phyloP scores from a whole-genome alignment of 192 early-diverging fungal genomes.

The Chytriomyces sp. region DNA sequence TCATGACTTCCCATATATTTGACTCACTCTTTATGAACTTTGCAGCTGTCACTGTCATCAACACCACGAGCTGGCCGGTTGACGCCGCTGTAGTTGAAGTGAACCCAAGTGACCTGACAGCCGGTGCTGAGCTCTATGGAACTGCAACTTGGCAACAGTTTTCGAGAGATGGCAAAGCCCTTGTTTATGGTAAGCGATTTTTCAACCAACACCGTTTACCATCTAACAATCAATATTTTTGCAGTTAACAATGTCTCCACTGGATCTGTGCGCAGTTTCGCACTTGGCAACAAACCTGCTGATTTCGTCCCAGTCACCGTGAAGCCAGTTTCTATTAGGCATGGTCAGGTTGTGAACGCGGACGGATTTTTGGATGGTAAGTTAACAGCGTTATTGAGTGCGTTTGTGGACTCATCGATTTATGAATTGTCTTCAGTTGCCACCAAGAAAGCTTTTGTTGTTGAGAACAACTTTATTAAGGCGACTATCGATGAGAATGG shows the following conservation, averaged over 20 bases:
- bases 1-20: background rate
- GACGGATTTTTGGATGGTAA: conserved; percentile 21
- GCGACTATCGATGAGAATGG: conserved; percentile 77
- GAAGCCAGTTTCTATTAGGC: background rate
- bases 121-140: conserved; percentile 12
- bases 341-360: conserved; percentile 5
- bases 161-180: conserved; percentile 27
- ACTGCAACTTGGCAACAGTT: conserved; percentile 29
- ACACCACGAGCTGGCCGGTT: conserved; percentile 47
- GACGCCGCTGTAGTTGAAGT: conserved; percentile 36
- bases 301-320: conserved; percentile 39
- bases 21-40: background rate
- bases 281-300: conserved; percentile 34
- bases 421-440: background rate
- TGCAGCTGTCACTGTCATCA: conserved; percentile 42
- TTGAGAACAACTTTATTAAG: conserved; percentile 79
- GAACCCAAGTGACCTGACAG: background rate
- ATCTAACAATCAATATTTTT: conserved; percentile 2
- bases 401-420: background rate
- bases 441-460: conserved; percentile 46
- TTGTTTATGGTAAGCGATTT: conserved; percentile 27
- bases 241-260: conserved; percentile 19
- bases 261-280: conserved; percentile 13
- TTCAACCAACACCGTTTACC: background rate
- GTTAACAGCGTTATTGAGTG: background rate